Conservation (phyloP, 1,284 basidiomycete species). For the Apiotrichum montevideense region DNA sequence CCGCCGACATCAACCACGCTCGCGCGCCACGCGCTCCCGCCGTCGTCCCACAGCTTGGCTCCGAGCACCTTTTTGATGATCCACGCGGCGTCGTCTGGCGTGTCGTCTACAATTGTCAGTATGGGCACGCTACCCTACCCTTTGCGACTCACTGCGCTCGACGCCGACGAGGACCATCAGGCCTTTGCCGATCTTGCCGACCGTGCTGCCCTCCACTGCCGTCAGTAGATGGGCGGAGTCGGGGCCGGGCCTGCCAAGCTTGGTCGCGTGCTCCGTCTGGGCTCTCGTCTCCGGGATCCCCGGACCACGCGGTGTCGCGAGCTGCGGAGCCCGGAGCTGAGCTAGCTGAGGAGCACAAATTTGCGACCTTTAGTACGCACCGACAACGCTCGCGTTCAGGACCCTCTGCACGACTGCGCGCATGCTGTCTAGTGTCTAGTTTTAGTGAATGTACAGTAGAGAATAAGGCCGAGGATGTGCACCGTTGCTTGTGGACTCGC, state of each 20-base stretch:
- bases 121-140: neutral
- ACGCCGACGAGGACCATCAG: slow-evolving; percentile 84
- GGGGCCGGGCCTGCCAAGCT: no score
- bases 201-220: slow-evolving; percentile 45
- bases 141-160: slow-evolving; percentile 11
- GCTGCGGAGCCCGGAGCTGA: no score
- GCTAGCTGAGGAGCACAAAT: no score
- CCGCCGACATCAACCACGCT: slow-evolving; percentile 77
- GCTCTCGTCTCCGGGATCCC: no score
- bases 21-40: slow-evolving; percentile 57
- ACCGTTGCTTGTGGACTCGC: no score
- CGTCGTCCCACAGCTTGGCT: slow-evolving; percentile 65
- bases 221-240: no score
- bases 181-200: slow-evolving; percentile 73
- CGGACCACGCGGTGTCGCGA: no score
- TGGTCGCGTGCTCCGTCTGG: no score
- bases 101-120: slow-evolving; percentile 59
- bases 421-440: slow-evolving; percentile 23
- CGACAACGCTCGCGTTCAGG: slow-evolving; percentile 40
- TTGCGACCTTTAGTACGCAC: slow-evolving; percentile 16
- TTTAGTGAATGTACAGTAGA: no score
- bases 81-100: slow-evolving; percentile 59
- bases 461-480: no score
- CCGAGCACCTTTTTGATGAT: slow-evolving; percentile 74
- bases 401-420: slow-evolving; percentile 46